Conservation (phyloP, 2,329 filamentous ascomycete genomes). For the Penicillium vulpinum region DNA sequence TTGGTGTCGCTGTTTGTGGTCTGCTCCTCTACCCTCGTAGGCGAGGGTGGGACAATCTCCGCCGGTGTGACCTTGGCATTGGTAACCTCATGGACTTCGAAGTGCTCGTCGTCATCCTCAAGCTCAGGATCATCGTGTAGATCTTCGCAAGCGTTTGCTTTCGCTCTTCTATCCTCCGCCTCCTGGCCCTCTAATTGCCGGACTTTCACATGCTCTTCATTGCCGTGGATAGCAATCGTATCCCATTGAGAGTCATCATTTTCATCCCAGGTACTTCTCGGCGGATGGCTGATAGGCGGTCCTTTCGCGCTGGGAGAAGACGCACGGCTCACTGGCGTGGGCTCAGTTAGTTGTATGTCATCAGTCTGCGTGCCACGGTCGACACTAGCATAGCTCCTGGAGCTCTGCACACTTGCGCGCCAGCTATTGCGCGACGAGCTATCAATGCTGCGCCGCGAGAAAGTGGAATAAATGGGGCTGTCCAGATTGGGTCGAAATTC, state of each 20-base stretch:
- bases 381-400: constrained; percentile 56
- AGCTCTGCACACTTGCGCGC: constrained; percentile 65
- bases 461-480: constrained; percentile 66
- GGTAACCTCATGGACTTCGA: constrained; percentile 50
- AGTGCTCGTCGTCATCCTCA: constrained; percentile 29
- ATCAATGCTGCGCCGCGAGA: constrained; percentile 66
- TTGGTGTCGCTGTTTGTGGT: constrained; percentile 60
- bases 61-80: constrained; percentile 51
- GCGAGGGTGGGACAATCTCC: constrained; percentile 43
- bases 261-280: constrained; percentile 23
- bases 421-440: constrained; percentile 64
- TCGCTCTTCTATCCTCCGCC: constrained; percentile 14
- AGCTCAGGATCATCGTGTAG: constrained; percentile 12
- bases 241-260: constrained; percentile 29
- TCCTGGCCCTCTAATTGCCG: constrained; percentile 7
- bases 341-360: constrained; percentile 41
- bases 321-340: constrained; percentile 36
- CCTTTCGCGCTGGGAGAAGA: constrained; percentile 36
- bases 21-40: constrained; percentile 35
- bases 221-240: constrained; percentile 20
- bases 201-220: constrained; percentile 12
- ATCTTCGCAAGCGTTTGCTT: constrained; percentile 12
- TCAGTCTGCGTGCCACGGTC: constrained; percentile 71
- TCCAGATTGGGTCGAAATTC: constrained; percentile 75
- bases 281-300: constrained; percentile 12